Percentiles rank a stretch among this genome's conserved stretches.
Conservation (phyloP, 148 eudicot genomes). For the Cornus kousa region DNA sequence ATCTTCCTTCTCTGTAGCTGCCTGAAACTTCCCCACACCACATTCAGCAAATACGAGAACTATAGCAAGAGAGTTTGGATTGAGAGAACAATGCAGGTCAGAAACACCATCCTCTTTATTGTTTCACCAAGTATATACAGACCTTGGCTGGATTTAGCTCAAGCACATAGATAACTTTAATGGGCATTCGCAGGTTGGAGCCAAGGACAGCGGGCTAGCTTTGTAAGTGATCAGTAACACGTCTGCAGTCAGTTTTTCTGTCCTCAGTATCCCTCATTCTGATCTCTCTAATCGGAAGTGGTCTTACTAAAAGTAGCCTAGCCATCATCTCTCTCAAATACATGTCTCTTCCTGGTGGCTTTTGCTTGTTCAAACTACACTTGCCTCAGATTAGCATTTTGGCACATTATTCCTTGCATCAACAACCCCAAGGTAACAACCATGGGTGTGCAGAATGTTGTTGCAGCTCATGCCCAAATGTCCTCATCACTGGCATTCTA, state of each 20-base stretch:
- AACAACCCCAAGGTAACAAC: too few species aligned
- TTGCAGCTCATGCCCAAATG: too few species aligned
- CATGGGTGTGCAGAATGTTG: too few species aligned
- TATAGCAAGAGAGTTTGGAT: not conserved
- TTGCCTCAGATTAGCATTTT: too few species aligned
- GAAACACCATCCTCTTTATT: not conserved
- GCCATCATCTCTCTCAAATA: constrained; percentile 31
- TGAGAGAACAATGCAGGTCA: not conserved
- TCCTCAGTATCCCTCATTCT: constrained; percentile 51
- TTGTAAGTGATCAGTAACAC: constrained; percentile 46
- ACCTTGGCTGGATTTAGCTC: not conserved
- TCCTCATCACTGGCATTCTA: too few species aligned
- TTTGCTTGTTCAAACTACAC: constrained; percentile 50
- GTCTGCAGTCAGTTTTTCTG: constrained; percentile 47
- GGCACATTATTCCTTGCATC: too few species aligned
- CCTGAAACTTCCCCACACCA: not conserved
- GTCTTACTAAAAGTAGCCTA: not conserved
- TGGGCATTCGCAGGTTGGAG: constrained; percentile 33
- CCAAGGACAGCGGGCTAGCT: constrained; percentile 39
- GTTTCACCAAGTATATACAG: not conserved
- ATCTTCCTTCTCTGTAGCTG: not conserved
- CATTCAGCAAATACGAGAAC: not conserved
- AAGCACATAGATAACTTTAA: not conserved
- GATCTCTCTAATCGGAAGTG: constrained; percentile 52
- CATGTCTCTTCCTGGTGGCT: constrained; percentile 54